Base-by-base conservation (phyloP, 176 grass and related monocot species). In the Tillandsia leiboldiana region DNA sequence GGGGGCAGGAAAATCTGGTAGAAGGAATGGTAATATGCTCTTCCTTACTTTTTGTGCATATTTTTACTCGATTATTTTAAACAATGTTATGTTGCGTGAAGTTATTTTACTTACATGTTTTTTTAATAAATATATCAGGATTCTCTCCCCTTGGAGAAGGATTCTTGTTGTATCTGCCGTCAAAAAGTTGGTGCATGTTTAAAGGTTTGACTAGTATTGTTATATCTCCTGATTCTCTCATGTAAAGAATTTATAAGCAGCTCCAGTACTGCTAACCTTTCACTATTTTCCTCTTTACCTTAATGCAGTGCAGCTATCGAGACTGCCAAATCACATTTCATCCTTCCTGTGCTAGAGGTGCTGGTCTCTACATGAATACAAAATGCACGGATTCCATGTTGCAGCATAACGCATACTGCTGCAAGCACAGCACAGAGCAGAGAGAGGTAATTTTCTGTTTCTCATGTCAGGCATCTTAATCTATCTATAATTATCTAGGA, bases 331-430 rank as follows among this genome's bases (percentile, higher is more conserved):
- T 73, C 26, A 85, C 87, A 75, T 99, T 99, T 78, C 94, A 99
- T 82, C 87, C 94, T 75, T 88, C 69, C 51, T 99, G 94, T 79
- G 94, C 82, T 75, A 90, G 82, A 81, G 73, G 65, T 12, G 78
- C 94, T 80, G 89, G 94, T 58, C 90, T 99, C 78, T 93, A 99
- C 75, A 88, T 99, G 89, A 93, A 99, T 72, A 80, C 78, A 69
- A 99, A 87, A 73, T 79, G 81, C 50, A 80, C 70, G 22, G 77
- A 80, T 77, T 74, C 54, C 72, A 70, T 50, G 48, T 53, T 58
- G 63, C 66, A 99, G 51, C 84, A 93, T 72, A 99, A 82, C 71
- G 94, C 94, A 51, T 99, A 99, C 69, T 99, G 94, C 76, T 71
- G 63, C 28, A 87, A 82, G 68, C 94, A 99, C 73, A 93, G 89